Evolutionary conservation across 169 alveolate genomes (phyloP), one percentile per base, ranked within the genome.

Genomic region (Theileria equi): DNA sequence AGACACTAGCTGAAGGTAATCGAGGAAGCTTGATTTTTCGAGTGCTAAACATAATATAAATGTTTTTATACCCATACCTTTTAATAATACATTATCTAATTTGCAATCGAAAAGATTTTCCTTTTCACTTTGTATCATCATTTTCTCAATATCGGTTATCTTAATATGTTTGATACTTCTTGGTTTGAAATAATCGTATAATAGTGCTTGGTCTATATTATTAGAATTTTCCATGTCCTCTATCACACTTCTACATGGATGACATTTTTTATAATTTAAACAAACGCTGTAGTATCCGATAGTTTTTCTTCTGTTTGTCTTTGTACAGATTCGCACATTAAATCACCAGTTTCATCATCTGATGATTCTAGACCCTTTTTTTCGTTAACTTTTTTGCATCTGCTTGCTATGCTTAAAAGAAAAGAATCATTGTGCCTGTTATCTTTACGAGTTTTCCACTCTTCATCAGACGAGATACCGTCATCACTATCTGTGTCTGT

Each of bases 141-240:
- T 44, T 40, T 38, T 5, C 25, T 72, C 83, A 1, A 72, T 16
- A 26, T 2, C 63, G 21, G 77, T 40, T 19, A 41, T 53, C 29
- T 72, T 70, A 57, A 60, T 10, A 8, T n/a, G 17, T 32, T 48
- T 55, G 13, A 36, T 41, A 25, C 47, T 55, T 21, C 62, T 62
- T 0, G 77, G 77, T 17, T 41, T 44, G 59, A 57, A 58, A 55
- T 72, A 44, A 45, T 72, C 74, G 23, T 72, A 44, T 36, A 72
- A 1, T 13, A 72, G 41, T 17, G 77, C 63, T 13, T 58, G 60
- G 36, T 41, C 62, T 28, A 60, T 31, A 35, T 60, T 44, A 38
- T 66, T 57, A 3, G 40, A 19, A 23, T 35, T 1, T 3, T 40
- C 50, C 13, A 34, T 23, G 1, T 2, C 17, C 21, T 60, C 60